Conservation (phyloP, 495 filamentous ascomycete genomes). For the Penicillium canariense region DNA sequence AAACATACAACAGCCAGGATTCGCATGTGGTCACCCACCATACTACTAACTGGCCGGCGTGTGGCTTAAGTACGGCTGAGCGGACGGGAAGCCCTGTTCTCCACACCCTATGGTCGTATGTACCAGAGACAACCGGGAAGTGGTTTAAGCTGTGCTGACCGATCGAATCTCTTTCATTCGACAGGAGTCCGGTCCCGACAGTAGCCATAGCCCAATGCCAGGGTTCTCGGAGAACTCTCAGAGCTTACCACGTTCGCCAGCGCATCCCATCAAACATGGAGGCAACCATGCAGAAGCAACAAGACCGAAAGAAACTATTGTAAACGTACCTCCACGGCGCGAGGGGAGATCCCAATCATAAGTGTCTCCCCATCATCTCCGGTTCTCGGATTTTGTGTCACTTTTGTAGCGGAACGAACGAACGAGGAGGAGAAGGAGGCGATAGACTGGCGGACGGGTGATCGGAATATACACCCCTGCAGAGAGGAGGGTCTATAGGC, state of each 20-base stretch:
- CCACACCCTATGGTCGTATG: slow-evolving; percentile 53
- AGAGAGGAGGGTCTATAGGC: not conserved
- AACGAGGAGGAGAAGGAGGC: slow-evolving; percentile 36
- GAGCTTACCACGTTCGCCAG: slow-evolving; percentile 6
- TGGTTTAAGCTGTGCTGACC: slow-evolving; percentile 12
- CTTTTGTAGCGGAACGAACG: slow-evolving; percentile 28
- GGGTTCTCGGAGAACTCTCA: not conserved
- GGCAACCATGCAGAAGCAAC: not conserved
- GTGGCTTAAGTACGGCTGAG: slow-evolving; percentile 52
- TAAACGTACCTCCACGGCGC: slow-evolving; percentile 70
- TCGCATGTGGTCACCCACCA: slow-evolving; percentile 52
- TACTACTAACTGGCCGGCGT: slow-evolving; percentile 51
- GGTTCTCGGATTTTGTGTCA: slow-evolving; percentile 38
- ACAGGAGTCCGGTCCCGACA: not conserved
- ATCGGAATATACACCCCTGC: not conserved
- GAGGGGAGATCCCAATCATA: slow-evolving; percentile 72
- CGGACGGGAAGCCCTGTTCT: slow-evolving; percentile 51
- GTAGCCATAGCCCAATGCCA: not conserved
- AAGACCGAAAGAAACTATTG: slow-evolving; percentile 2
- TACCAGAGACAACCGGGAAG: slow-evolving; percentile 12
- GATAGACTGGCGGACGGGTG: slow-evolving; percentile 13
- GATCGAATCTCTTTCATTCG: not conserved
- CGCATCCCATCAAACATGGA: not conserved
- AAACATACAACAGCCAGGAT: slow-evolving; percentile 51
- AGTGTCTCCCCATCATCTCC: slow-evolving; percentile 77